Conservation (phyloP, 2,329 filamentous ascomycete species). For the Nectriaceae sp. region DNA sequence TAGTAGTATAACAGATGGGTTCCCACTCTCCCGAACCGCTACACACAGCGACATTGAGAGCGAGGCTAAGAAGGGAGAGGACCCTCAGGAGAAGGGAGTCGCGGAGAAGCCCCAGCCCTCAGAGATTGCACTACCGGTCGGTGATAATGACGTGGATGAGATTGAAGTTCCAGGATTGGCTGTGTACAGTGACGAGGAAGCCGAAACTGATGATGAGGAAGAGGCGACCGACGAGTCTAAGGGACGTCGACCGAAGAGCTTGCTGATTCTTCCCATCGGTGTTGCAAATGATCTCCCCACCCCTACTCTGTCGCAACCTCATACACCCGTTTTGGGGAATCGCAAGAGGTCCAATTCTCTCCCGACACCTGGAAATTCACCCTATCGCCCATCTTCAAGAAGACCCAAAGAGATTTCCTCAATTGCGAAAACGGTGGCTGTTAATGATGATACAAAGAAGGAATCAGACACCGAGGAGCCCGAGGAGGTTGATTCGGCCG, state of each 20-base stretch:
- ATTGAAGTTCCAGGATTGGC: constrained; percentile 77
- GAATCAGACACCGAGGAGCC: constrained; percentile 5
- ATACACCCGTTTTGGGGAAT: constrained; percentile 34
- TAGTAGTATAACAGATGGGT: constrained; percentile 40
- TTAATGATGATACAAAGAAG: constrained; percentile 9
- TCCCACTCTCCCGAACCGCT: constrained; percentile 28
- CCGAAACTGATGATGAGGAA: constrained; percentile 43
- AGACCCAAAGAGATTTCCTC: constrained; percentile 12
- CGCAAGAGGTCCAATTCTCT: constrained; percentile 36
- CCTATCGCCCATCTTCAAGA: constrained; percentile 19
- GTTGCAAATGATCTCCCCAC: constrained; percentile 33
- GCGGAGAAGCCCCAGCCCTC: constrained; percentile 30
- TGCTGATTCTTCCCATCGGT: constrained; percentile 26
- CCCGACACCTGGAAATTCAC: constrained; percentile 25
- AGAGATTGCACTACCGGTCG: constrained; percentile 67
- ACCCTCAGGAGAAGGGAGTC: constrained; percentile 13
- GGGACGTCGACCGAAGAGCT: constrained; percentile 49
- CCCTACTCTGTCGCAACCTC: constrained; percentile 36
- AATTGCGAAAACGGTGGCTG: constrained; percentile 7
- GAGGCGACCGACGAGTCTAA: constrained; percentile 31
- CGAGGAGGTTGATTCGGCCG: constrained; percentile 2
- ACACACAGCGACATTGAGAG: constrained; percentile 33
- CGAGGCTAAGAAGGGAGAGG: constrained; percentile 12
- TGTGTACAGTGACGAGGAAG: constrained; percentile 63
- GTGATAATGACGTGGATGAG: constrained; percentile 70